Evolutionary conservation across 2,329 filamentous ascomycete species (phyloP), one percentile per base, ranked within the genome.

Genomic region (Cladobotryum mycophilum): DNA sequence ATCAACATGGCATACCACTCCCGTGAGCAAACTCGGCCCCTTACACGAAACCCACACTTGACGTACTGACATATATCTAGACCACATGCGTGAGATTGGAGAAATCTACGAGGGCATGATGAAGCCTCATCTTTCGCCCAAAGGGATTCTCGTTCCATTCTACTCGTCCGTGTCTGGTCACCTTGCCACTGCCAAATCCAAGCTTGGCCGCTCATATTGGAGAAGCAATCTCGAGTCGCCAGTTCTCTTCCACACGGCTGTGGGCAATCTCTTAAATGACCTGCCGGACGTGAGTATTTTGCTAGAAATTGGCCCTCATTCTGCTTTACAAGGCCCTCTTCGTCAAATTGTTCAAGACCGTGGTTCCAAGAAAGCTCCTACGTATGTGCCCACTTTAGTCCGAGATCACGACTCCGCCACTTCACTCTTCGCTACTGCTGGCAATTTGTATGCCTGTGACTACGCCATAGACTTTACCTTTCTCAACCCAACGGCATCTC

Each of bases 1-100:
- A 66, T 71, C 1, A 63, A 70, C n/a, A 68, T 63, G 48, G 71
- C 71, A 0, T 75, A 73, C 47, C 72, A 74, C 58, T 74, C 72
- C 0, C 58, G 25, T 30, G 8, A 30, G 25, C 25, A 4, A 30
- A 30, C 9, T 30, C 6, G 25, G 6, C 6, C 25, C 25, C 25
- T 30, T 30, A 8, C 6, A 30, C 25, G 9, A 8, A 6, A 11
- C 25, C 25, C 6, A 30, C 4, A 30, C 9, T 8, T 30, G 9
- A 4, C 20, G 25, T 30, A 30, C 25, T 30, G 25, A 30, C 25
- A 20, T 30, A 11, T 30, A 3, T 30, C 25, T 30, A 30, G 25
- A 45, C 20, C 52, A 54, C 20, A 54, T 54, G 52, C n/a, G 15
- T 7, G 41, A 48, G 4, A 41, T 45, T 34, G 52, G 52, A 2